phyloP scores from a whole-genome alignment of 345 rosid species.

The Euphorbia peplus region DNA sequence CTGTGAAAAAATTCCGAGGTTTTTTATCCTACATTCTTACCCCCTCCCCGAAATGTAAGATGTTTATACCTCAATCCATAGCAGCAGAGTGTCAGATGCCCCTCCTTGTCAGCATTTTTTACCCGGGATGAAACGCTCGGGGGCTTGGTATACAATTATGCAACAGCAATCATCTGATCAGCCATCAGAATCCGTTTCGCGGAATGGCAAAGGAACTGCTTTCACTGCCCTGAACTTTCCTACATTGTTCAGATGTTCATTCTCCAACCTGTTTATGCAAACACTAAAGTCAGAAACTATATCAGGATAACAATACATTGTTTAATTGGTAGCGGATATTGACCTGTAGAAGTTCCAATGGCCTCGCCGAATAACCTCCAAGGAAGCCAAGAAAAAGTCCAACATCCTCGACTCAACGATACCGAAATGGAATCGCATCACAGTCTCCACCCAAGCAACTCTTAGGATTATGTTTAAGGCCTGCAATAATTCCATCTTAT shows the following conservation, averaged over 20 bases:
- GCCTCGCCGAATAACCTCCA: conserved; percentile 87
- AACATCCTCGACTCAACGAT: conserved; percentile 55
- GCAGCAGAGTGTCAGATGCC: not conserved
- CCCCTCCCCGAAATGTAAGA: not conserved
- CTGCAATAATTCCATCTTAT: conserved; percentile 35
- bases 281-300: not conserved
- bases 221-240: conserved; percentile 89
- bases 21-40: not conserved
- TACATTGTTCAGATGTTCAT: conserved; percentile 84
- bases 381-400: conserved; percentile 80
- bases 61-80: not conserved
- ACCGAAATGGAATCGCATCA: conserved; percentile 51
- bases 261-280: conserved; percentile 62
- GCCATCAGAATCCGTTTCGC: conserved; percentile 60
- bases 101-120: not conserved
- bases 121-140: not conserved
- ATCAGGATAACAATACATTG: not conserved
- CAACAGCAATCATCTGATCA: conserved; percentile 15
- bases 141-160: not conserved
- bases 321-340: not conserved
- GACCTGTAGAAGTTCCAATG: conserved; percentile 97
- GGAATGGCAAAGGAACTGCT: conserved; percentile 83
- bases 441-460: conserved; percentile 80
- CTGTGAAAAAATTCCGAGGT: conserved; percentile 6
- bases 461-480: conserved; percentile 70